Conservation (phyloP, 306 rosid species). For the Dalbergia cultrata region DNA sequence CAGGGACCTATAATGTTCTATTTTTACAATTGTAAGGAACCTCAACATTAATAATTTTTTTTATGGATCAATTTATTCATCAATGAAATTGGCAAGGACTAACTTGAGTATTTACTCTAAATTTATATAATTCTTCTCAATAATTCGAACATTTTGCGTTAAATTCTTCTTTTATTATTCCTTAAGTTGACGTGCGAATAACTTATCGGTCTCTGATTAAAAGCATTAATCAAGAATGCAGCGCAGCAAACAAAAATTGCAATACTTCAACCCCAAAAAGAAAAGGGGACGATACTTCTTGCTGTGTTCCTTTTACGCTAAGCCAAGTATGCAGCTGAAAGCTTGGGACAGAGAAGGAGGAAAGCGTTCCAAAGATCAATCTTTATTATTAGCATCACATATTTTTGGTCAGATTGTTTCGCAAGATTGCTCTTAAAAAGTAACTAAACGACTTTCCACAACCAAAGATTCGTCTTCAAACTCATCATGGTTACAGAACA, state of each 20-base stretch:
- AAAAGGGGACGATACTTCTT: not conserved
- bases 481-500: slow-evolving; percentile 19
- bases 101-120: too few species aligned
- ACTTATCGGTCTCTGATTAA: not conserved
- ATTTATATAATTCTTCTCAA: too few species aligned
- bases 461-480: not conserved
- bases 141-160: too few species aligned
- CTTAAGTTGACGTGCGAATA: too few species aligned
- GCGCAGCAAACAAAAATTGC: not conserved
- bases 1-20: too few species aligned
- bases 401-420: slow-evolving; percentile 16
- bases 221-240: not conserved
- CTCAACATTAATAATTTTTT: too few species aligned
- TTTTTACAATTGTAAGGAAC: too few species aligned
- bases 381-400: not conserved
- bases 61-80: too few species aligned
- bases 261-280: not conserved
- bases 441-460: not conserved
- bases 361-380: not conserved
- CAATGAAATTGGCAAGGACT: too few species aligned
- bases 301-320: slow-evolving; percentile 4
- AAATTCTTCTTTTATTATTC: too few species aligned
- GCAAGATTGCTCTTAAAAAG: not conserved
- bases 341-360: not conserved
- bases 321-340: slow-evolving; percentile 3